Base-by-base conservation (phyloP, 176 grass and related monocot species). In the Cenchrus purpureus region DNA sequence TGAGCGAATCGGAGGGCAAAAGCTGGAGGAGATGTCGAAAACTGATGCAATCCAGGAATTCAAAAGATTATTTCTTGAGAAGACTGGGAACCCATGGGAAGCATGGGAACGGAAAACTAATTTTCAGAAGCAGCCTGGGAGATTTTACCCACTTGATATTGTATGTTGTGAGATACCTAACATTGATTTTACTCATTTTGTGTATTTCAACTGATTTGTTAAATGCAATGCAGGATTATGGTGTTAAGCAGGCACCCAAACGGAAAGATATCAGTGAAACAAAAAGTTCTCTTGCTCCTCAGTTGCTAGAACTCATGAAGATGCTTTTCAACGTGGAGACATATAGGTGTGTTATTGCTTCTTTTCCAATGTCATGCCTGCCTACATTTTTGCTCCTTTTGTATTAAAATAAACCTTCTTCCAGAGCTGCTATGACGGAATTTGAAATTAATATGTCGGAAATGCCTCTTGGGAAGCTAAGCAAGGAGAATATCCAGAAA, bases 401-500 rank as follows among this genome's bases (percentile, higher is more conserved):
- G 22, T 28, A 44, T 15, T 65, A 46, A 78, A 73, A 9, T 73
- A 32, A 29, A 46, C 42, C 3, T 45, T 59, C 65, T 73, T 81
- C 51, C 77, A 98, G 95, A 94, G 80, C 91, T 83, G 93, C 93
- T 79, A 93, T 98, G 93, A 88, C 92, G 89, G 95, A 98, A 77
- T 98, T 98, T 71, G 89, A 98, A 90, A 98, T 98, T 71, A 98
- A 98, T 91, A 91, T 98, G 93, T 83, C 91, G 40, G 95, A 98
- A 90, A 98, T 98, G 95, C 95, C 95, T 53, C 95, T 98, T 67
- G 95, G 95, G 84, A 98, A 98, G 78, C 86, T 98, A 90, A 98
- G 93, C 91, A 98, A 93, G 77, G 78, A 85, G 76, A 98, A 93
- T 89, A 95, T 98, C 70, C 89, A 95, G 79, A 90, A 98, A 75